Percentiles rank a stretch among this genome's conserved stretches.
These are phyloP conservation scores for Rhizopogon rudus DNA, from an alignment of 768 basidiomycete species.

Conservation along the genomic window DNA sequence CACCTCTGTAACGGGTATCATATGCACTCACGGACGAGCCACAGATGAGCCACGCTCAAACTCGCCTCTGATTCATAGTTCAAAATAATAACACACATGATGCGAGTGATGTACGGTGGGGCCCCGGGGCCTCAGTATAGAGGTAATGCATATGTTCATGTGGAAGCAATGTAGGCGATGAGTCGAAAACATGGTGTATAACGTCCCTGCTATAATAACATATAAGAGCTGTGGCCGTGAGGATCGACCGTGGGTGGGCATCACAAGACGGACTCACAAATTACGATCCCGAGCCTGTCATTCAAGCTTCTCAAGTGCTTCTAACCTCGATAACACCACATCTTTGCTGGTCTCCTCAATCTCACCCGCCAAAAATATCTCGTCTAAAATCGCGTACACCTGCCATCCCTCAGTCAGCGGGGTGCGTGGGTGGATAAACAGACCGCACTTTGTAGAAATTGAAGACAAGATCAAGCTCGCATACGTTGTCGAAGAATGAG, in stretches of 20 bases:
- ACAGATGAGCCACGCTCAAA: too few relatives aligned
- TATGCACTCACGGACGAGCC: too few relatives aligned
- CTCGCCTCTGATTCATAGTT: too few relatives aligned
- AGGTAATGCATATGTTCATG: too few relatives aligned
- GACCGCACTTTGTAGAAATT: conserved; percentile 89
- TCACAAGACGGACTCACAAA: not conserved
- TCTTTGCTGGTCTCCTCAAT: conserved; percentile 98
- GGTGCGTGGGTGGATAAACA: not conserved
- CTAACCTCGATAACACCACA: conserved; percentile 85
- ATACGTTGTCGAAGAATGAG: conserved; percentile 98
- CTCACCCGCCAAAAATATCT: conserved; percentile 97
- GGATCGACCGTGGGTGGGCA: not conserved
- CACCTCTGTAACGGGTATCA: too few relatives aligned
- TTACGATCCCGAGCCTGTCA: conserved; percentile 27
- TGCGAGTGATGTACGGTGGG: too few relatives aligned
- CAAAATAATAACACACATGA: too few relatives aligned
- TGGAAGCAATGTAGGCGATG: too few relatives aligned
- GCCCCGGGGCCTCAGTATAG: too few relatives aligned
- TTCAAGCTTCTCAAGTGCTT: conserved; percentile 91
- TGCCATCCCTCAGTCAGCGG: conserved; percentile 21
- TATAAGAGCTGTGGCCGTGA: not conserved
- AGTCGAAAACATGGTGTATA: too few relatives aligned
- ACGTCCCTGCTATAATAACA: not conserved
- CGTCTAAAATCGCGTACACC: conserved; percentile 98
- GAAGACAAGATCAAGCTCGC: conserved; percentile 96